Percentiles rank a stretch among this genome's conserved stretches.
Evolutionary conservation across 768 basidiomycete species (phyloP).

Genomic region (Lanmaoa rubissima): DNA sequence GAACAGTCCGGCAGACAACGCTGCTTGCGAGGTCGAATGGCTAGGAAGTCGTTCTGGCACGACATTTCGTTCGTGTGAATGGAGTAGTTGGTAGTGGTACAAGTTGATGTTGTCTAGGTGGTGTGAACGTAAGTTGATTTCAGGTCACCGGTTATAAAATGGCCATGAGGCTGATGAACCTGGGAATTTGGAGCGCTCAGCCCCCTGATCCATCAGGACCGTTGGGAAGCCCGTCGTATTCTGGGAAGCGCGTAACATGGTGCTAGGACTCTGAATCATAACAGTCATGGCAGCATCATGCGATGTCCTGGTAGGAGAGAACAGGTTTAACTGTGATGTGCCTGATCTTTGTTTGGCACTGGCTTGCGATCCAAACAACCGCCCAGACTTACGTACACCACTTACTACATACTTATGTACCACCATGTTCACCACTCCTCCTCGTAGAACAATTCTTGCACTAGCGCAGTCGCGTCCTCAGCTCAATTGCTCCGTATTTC

Average conservation of each 20-base stretch:
- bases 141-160: conserved; percentile 12
- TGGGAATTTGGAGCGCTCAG: conserved; percentile 4
- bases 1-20: background rate
- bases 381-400: background rate
- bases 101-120: conserved; percentile 13
- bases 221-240: background rate
- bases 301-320: background rate
- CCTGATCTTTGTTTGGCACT: conserved; percentile 12
- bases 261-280: background rate
- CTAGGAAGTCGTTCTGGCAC: conserved; percentile 11
- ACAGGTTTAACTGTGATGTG: background rate
- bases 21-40: conserved; percentile 8
- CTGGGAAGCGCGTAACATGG: background rate
- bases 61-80: conserved; percentile 18
- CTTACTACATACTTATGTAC: background rate
- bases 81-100: conserved; percentile 21
- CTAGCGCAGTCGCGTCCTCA: conserved; percentile 2
- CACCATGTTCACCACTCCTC: conserved; percentile 9
- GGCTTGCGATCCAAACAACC: conserved; percentile 12
- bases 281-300: background rate
- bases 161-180: conserved; percentile 11
- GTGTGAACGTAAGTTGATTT: conserved; percentile 31
- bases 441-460: background rate
- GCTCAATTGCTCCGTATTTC: background rate
- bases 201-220: background rate